Evolutionary conservation across 1,284 basidiomycete genomes (phyloP), one percentile per base, ranked within the genome.

Genomic region (Ceratobasidium sp.): DNA sequence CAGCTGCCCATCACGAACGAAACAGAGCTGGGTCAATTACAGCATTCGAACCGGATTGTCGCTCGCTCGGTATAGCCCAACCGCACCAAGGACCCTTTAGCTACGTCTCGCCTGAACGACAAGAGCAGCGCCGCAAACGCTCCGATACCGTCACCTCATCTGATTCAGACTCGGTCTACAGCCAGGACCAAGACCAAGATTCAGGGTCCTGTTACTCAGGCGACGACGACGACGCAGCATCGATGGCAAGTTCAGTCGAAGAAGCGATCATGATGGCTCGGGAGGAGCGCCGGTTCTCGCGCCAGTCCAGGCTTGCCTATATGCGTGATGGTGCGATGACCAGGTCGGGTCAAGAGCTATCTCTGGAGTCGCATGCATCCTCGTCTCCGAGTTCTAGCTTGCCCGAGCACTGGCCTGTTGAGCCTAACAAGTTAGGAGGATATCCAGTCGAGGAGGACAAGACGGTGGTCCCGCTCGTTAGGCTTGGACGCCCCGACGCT

Each of bases 141-240:
- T 60, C 57, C 16, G n/a, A 35, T 38, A 38, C 38, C 30, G 14
- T 16, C 6, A 23, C 12, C 35, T 68, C 66, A 14, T 50, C 38
- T 30, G 10, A 5, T 7, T 52, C 66, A 44, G 20, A 52, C 14
- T 52, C 66, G 35, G 66, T 68, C 33, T 33, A 52, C n/a, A 48
- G 48, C 27, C 66, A 65, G 23, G 38, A 65, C 23, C 46, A 46
- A 30, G 62, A 44, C 27, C 23, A 6, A 20, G 50, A 52, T 14
- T 68, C 66, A 23, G 30, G 8, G 2, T 68, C 50, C 10, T 68
- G 44, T n/a, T 68, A 50, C 30, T 50, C 66, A 18, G 46, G 50
- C 48, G 65, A 50, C 7, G 46, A 35, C 57, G 66, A 68, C 50
- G 66, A 52, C 38, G 66, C 38, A n/a, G 23, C 44, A 52, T 68